Percentiles rank a stretch among this genome's conserved stretches.
These are phyloP conservation scores for Ceratocystis cacaofunesta DNA, from an alignment of 2,329 filamentous ascomycete species.

Conservation along the genomic window DNA sequence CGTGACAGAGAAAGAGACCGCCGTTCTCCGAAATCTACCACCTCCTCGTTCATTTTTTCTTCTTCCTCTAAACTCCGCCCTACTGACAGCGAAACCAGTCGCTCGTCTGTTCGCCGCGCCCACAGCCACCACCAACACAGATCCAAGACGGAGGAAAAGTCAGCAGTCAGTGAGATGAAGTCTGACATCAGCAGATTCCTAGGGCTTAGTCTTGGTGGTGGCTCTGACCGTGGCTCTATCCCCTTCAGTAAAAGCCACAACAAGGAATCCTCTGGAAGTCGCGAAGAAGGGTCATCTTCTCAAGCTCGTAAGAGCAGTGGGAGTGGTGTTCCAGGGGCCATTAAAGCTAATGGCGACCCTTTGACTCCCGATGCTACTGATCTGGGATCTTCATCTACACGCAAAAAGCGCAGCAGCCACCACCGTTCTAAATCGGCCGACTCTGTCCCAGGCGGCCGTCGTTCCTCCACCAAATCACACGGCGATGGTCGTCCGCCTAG, in stretches of 20 bases:
- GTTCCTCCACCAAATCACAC: constrained; percentile 24
- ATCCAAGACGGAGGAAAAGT: constrained; percentile 25
- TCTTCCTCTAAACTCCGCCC: constrained; percentile 29
- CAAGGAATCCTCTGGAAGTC: constrained; percentile 63
- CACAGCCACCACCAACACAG: constrained; percentile 22
- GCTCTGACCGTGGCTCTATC: constrained; percentile 35
- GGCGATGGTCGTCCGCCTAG: constrained; percentile 41
- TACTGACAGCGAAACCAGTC: constrained; percentile 28
- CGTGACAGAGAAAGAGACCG: constrained; percentile 26
- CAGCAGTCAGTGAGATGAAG: constrained; percentile 16
- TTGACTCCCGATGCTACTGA: constrained; percentile 61
- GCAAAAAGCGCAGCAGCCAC: constrained; percentile 14
- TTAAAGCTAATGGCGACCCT: constrained; percentile 27
- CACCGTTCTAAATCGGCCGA: constrained; percentile 35
- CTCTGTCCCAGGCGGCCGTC: constrained; percentile 26
- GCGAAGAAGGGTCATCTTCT: constrained; percentile 33
- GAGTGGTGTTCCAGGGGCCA: background rate
- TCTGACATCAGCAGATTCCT: constrained; percentile 10
- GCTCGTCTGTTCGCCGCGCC: constrained; percentile 18
- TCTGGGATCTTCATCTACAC: constrained; percentile 29
- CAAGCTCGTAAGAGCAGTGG: constrained; percentile 20
- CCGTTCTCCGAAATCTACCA: constrained; percentile 27
- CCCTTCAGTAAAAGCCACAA: constrained; percentile 85
- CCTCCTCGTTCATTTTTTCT: constrained; percentile 12
- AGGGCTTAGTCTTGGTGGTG: constrained; percentile 18